phyloP scores from a whole-genome alignment of 306 rosid genomes.

The Prunus salicina region DNA sequence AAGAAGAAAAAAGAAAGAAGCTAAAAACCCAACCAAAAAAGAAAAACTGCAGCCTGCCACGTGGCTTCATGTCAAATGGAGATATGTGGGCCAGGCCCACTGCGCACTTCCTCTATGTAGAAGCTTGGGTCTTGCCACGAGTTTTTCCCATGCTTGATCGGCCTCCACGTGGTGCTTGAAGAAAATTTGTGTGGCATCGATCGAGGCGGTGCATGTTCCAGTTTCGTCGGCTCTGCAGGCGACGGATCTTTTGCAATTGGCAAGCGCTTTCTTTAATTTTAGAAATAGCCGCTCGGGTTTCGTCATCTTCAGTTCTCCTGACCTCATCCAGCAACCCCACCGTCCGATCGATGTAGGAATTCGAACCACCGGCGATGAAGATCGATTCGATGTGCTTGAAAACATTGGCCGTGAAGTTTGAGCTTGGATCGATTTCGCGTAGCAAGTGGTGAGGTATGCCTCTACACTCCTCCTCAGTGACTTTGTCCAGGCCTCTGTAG shows the following conservation, averaged over 20 bases:
- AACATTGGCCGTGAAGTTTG: slow-evolving; percentile 33
- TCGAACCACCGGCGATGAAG: slow-evolving; percentile 46
- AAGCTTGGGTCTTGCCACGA: slow-evolving; percentile 21
- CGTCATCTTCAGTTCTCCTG: slow-evolving; percentile 5
- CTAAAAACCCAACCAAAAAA: neutral
- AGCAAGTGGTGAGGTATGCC: slow-evolving; percentile 78
- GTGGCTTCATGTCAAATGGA: neutral
- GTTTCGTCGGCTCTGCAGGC: slow-evolving; percentile 7
- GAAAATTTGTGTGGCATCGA: slow-evolving; percentile 40
- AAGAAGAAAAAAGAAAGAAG: too few species aligned
- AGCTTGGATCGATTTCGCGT: slow-evolving; percentile 29
- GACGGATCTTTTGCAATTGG: slow-evolving; percentile 37
- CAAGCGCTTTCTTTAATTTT: slow-evolving; percentile 35
- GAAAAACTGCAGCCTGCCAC: too few species aligned
- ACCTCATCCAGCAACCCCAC: slow-evolving; percentile 41
- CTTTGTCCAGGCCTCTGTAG: slow-evolving; percentile 65
- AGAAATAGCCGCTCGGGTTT: slow-evolving; percentile 22
- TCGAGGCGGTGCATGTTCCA: slow-evolving; percentile 31
- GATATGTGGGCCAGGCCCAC: neutral
- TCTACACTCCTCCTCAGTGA: slow-evolving; percentile 45
- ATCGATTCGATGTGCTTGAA: slow-evolving; percentile 34
- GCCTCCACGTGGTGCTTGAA: slow-evolving; percentile 8
- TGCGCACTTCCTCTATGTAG: neutral
- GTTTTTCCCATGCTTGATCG: slow-evolving; percentile 30
- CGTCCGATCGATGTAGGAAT: slow-evolving; percentile 40